These are phyloP conservation scores for Centaurea solstitialis DNA, from an alignment of 129 eudicot species.

Conservation along the genomic window DNA sequence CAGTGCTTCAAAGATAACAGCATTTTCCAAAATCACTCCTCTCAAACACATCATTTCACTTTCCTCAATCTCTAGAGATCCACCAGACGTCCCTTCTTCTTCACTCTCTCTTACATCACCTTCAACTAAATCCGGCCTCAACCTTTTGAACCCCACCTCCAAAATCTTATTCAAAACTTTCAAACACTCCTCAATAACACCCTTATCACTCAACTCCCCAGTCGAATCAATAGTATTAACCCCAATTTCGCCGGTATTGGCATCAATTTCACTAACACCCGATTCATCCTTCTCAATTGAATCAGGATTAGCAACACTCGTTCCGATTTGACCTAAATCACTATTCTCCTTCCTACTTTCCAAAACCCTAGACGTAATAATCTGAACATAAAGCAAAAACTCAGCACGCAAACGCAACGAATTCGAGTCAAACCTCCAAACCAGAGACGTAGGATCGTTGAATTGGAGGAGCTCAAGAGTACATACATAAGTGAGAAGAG, in stretches of 20 bases:
- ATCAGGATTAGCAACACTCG: constrained; percentile 23
- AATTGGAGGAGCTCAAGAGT: constrained; percentile 75
- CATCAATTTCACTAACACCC: constrained; percentile 1
- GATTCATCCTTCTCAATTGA: background rate
- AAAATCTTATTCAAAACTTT: constrained; percentile 47
- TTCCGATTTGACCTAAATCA: constrained; percentile 29
- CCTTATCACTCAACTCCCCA: constrained; percentile 3
- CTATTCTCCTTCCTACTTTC: constrained; percentile 13
- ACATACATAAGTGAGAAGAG: constrained; percentile 65
- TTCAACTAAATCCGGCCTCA: constrained; percentile 69
- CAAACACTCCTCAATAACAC: constrained; percentile 33
- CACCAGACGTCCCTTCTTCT: constrained; percentile 27
- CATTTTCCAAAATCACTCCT: constrained; percentile 62
- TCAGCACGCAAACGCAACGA: constrained; percentile 65
- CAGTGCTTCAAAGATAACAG: constrained; percentile 64
- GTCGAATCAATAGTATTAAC: background rate
- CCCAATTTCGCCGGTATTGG: constrained; percentile 11
- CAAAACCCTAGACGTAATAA: constrained; percentile 50
- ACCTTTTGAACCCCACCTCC: constrained; percentile 63
- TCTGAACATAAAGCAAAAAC: constrained; percentile 65
- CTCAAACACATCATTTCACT: constrained; percentile 57
- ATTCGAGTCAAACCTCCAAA: constrained; percentile 59
- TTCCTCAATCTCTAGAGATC: constrained; percentile 48
- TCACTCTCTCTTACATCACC: constrained; percentile 39
- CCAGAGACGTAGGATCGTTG: constrained; percentile 45